Conservation (phyloP, 345 rosid species). For the Populus deltoides region DNA sequence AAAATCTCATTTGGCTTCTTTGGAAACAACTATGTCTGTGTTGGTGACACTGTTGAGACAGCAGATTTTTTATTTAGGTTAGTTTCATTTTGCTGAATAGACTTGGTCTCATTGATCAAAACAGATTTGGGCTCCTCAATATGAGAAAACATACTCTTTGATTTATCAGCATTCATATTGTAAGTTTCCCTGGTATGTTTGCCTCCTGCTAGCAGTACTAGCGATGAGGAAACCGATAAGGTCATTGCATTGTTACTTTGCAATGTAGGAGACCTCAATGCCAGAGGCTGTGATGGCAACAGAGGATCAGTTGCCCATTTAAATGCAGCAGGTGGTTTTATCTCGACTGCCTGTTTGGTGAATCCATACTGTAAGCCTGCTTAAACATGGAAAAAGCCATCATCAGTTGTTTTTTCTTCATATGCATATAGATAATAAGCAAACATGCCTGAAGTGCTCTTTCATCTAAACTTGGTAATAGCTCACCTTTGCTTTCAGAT, state of each 20-base stretch:
- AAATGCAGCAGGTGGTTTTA: conserved; percentile 33
- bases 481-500: conserved; percentile 54
- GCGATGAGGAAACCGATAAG: conserved; percentile 37
- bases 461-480: conserved; percentile 11
- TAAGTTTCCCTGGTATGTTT: conserved; percentile 21
- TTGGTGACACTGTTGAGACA: conserved; percentile 20
- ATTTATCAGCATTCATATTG: conserved; percentile 31
- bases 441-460: conserved; percentile 5
- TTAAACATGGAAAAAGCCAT: conserved; percentile 19
- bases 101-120: conserved; percentile 31
- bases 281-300: conserved; percentile 25
- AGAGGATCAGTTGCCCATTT: conserved; percentile 36
- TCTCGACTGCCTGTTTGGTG: conserved; percentile 36
- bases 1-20: conserved; percentile 39
- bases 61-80: conserved; percentile 26
- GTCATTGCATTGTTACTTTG: conserved; percentile 30
- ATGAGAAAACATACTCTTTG: conserved; percentile 25
- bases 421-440: conserved; percentile 1
- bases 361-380: conserved; percentile 42
- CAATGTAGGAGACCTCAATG: conserved; percentile 28
- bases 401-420: conserved; percentile 13
- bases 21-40: conserved; percentile 22
- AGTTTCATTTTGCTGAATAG: conserved; percentile 38
- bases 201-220: conserved; percentile 28
- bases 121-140: conserved; percentile 34